Evolutionary conservation across 192 early-diverging fungal species (phyloP).

Genomic region (Gaertneriomyces semiglobifer): DNA sequence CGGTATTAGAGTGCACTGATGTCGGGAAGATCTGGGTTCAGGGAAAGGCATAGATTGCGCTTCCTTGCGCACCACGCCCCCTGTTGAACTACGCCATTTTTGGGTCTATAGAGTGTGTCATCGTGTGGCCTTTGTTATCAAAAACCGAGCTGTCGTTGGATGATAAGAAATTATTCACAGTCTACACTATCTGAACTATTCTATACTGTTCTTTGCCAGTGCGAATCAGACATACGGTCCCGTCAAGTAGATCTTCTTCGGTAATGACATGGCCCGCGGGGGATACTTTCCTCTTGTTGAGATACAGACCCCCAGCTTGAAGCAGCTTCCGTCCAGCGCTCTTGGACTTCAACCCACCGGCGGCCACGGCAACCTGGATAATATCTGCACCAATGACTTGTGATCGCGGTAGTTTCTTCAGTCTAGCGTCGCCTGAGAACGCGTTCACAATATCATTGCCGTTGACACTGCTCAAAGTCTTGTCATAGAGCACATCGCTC

Average conservation of each 20-base stretch:
- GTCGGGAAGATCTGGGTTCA: too few relatives aligned
- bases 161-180: too few relatives aligned
- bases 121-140: too few relatives aligned
- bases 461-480: constrained; percentile 35
- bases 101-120: too few relatives aligned
- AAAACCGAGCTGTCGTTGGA: too few relatives aligned
- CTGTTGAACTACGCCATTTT: too few relatives aligned
- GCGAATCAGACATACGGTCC: constrained; percentile 63
- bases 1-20: too few relatives aligned
- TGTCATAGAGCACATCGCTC: constrained; percentile 69
- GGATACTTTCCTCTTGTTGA: constrained; percentile 59
- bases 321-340: constrained; percentile 73
- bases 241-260: constrained; percentile 61
- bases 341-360: constrained; percentile 67
- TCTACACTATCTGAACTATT: constrained; percentile 40
- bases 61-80: too few relatives aligned
- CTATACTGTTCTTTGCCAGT: constrained; percentile 78
- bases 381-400: constrained; percentile 51
- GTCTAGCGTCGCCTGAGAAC: constrained; percentile 65
- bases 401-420: constrained; percentile 44
- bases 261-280: constrained; percentile 28
- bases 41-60: too few relatives aligned
- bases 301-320: constrained; percentile 77
- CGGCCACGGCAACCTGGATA: constrained; percentile 55
- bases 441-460: constrained; percentile 64